Conservation (phyloP, 805 yeast species). For the Saccharomycopsis javanensis region DNA sequence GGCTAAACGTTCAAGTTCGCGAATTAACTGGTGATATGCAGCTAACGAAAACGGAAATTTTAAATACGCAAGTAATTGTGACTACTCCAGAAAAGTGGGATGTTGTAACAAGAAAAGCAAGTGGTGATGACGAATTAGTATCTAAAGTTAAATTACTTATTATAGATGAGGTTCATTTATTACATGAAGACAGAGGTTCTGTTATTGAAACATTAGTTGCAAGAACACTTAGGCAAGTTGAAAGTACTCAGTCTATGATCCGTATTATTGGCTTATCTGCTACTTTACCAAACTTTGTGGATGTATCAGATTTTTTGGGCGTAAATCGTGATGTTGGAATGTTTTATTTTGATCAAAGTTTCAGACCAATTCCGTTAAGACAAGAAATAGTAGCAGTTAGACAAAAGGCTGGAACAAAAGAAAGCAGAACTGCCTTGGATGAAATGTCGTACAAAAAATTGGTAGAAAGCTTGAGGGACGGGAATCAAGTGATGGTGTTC, state of each 20-base stretch:
- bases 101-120: constrained; percentile 89
- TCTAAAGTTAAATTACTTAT: constrained; percentile 77
- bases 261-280: constrained; percentile 92
- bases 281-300: constrained; percentile 81
- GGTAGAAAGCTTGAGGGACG: constrained; percentile 51
- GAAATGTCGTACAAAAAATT: constrained; percentile 68
- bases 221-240: constrained; percentile 89
- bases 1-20: constrained; percentile 80
- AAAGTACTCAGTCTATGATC: constrained; percentile 86
- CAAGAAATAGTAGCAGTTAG: constrained; percentile 81
- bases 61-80: constrained; percentile 77
- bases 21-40: constrained; percentile 97
- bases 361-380: constrained; percentile 87
- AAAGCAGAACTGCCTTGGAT: constrained; percentile 63
- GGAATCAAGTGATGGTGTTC: constrained; percentile 90
- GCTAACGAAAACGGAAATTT: constrained; percentile 66
- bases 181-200: constrained; percentile 97
- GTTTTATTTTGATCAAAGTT: constrained; percentile 89
- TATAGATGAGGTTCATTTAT: constrained; percentile 92
- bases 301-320: constrained; percentile 90
- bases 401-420: constrained; percentile 73
- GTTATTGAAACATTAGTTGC: constrained; percentile 94
- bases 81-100: constrained; percentile 98
- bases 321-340: constrained; percentile 86
- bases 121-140: constrained; percentile 78